A percentile compares a stretch with the other conserved stretches of the same genome.
Evolutionary conservation across 306 rosid species (phyloP).

Genomic region (Cyamopsis tetragonoloba): DNA sequence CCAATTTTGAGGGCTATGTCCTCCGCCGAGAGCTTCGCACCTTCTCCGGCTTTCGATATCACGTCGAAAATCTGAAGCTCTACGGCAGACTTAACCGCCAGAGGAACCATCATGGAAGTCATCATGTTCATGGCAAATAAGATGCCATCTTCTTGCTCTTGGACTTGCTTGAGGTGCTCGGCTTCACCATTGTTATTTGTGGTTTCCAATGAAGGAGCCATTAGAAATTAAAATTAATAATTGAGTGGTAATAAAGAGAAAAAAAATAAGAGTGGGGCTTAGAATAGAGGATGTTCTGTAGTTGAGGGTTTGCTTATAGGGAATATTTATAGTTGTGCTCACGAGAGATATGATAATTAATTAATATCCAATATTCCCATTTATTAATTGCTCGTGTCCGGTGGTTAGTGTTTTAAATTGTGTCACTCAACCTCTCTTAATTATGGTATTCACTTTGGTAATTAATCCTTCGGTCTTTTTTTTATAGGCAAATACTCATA

Average conservation of each 20-base stretch:
- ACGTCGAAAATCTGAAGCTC: conserved; percentile 51
- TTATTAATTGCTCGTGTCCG: too few relatives aligned
- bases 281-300: background rate
- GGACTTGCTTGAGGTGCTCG: background rate
- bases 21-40: conserved; percentile 29
- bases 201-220: conserved; percentile 1
- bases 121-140: conserved; percentile 29
- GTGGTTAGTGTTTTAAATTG: too few relatives aligned
- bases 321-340: too few relatives aligned
- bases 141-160: conserved; percentile 37
- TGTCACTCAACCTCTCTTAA: too few relatives aligned
- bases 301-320: too few relatives aligned
- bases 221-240: background rate
- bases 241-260: background rate
- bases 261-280: background rate
- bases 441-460: too few relatives aligned
- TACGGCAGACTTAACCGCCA: conserved; percentile 31
- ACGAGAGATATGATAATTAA: too few relatives aligned
- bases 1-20: conserved; percentile 36
- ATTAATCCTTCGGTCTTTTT: too few relatives aligned
- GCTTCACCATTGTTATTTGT: background rate
- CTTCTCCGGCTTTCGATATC: conserved; percentile 34
- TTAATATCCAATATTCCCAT: too few relatives aligned
- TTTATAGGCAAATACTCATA: too few relatives aligned
- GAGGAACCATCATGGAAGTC: background rate